Evolutionary conservation across 2,329 filamentous ascomycete species (phyloP), one percentile per base, ranked within the genome.

Genomic region (Talaromyces sp.): DNA sequence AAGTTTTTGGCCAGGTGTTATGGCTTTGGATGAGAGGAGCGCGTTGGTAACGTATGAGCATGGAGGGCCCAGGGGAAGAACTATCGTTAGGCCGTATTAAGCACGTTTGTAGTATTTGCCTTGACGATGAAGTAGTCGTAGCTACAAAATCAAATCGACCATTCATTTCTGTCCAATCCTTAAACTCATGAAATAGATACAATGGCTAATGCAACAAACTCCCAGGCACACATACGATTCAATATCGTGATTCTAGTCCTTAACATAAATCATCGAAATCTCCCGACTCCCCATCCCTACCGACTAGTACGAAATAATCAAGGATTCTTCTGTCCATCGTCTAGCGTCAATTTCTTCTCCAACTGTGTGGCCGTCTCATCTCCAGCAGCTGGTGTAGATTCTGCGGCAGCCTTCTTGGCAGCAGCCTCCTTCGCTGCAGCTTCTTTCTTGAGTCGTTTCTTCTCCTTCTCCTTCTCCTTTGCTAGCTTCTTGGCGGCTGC

Each of bases 401-500:
- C 62, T 35, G 21, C 44, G 5, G 72, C 48, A 21, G 50, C 50
- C 16, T 54, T 54, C 74, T 58, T 71, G 8, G 61, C 61, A 21
- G 56, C 56, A 21, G 61, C 50, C 23, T 35, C 54, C 31, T 58
- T 58, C 1, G 63, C 64, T 8, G 64, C 64, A 37, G 73, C 75
- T 56, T 71, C 72, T 66, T 79, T 79, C 69, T 76, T 79, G 16
- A 77, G 76, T 68, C 79, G 76, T 67, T 78, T 80, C 59, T 81
- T 75, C 68, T 80, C 78, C 70, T 79, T 77, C 21, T 77, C 76
- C 65, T 72, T 73, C 63, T 74, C 73, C 66, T 78, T 80, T 60
- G 66, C 76, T 12, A 81, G 81, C 25, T 76, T 74, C 37, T 76
- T 66, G 1, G 65, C 65, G 7, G 65, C 65, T 0, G 79, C 80